phyloP scores from a whole-genome alignment of 306 rosid genomes.

The Hippophae gyantsensis region DNA sequence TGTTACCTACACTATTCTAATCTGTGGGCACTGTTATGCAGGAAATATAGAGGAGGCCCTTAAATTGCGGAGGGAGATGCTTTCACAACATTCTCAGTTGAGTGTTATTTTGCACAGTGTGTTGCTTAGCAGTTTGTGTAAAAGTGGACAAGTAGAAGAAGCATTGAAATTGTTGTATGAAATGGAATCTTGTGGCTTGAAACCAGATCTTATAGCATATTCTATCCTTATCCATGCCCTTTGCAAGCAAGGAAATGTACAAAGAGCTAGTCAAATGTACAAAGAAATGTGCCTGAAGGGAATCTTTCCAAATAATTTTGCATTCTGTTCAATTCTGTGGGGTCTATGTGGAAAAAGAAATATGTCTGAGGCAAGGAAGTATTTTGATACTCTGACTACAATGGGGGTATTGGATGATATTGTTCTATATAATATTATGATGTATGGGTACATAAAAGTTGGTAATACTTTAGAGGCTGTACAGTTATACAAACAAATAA shows the following conservation, averaged over 20 bases:
- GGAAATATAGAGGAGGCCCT: conserved; percentile 41
- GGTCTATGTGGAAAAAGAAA: conserved; percentile 30
- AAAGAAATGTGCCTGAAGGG: conserved; percentile 34
- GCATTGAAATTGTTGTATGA: conserved; percentile 33
- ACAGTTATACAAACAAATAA: conserved; percentile 25
- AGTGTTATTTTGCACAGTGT: conserved; percentile 31
- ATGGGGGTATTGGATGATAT: conserved; percentile 21
- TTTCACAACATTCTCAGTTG: conserved; percentile 32
- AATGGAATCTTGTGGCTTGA: conserved; percentile 31
- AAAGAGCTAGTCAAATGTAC: conserved; percentile 31
- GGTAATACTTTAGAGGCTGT: conserved; percentile 29
- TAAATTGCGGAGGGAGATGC: conserved; percentile 32
- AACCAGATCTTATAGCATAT: conserved; percentile 36
- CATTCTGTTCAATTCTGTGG: conserved; percentile 27
- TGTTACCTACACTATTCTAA: conserved; percentile 35
- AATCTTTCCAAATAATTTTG: conserved; percentile 30
- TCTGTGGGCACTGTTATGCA: conserved; percentile 37
- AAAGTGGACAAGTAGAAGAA: conserved; percentile 32
- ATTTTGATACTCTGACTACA: conserved; percentile 25
- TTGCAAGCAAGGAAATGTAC: conserved; percentile 39
- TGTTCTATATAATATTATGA: conserved; percentile 44
- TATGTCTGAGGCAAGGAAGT: conserved; percentile 35
- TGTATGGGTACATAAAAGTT: conserved; percentile 31
- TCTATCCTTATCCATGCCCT: conserved; percentile 41
- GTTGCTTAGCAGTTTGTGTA: conserved; percentile 41